Evolutionary conservation across 1,139 yeast species (phyloP), one percentile per base, ranked within the genome.

Genomic region (Scheffersomyces stambukii): DNA sequence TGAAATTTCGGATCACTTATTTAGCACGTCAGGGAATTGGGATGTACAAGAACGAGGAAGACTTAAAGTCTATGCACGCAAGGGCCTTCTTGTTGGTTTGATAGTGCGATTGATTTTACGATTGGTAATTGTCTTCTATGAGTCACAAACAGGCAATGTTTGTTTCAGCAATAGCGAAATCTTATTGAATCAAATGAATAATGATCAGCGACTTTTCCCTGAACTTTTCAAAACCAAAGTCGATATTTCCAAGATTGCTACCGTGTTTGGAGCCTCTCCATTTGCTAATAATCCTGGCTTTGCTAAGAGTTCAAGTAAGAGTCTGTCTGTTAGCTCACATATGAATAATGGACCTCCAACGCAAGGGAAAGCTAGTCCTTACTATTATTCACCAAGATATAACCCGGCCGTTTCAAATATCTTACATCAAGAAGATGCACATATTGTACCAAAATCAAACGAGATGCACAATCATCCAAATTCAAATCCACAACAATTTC

Each of bases 341-440:
- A n/a, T n/a, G n/a, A n/a, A n/a, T n/a, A n/a, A n/a, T n/a, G n/a
- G n/a, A n/a, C n/a, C n/a, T n/a, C n/a, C n/a, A 9, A 8, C 20
- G 20, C 10, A 14, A 11, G 14, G 14, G 14, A 11, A 12, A 14
- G 12, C 22, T 14, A 25, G 16, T 13, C 36, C 33, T 5, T 29
- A 27, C 21, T 37, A 31, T 5, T 21, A 30, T 5, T 46, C 54
- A 2, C 54, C 55, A 9, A 46, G 52, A 24, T 44, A 38, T 24
- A 48, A 47, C 29, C 54, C 60, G 5, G 33, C 59, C 1, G 41
- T 57, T 21, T 47, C 57, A 3, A 56, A 51, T 31, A 37, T 55
- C 13, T 41, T 54, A 21, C 48, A 48, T 16, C 45, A n/a, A n/a
- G n/a, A n/a, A n/a, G n/a, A n/a, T n/a, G n/a, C n/a, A n/a, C n/a